Percentiles rank a stretch among this genome's conserved stretches.
Conservation (phyloP, 2,329 filamentous ascomycete species). For the Colletotrichum truncatum region DNA sequence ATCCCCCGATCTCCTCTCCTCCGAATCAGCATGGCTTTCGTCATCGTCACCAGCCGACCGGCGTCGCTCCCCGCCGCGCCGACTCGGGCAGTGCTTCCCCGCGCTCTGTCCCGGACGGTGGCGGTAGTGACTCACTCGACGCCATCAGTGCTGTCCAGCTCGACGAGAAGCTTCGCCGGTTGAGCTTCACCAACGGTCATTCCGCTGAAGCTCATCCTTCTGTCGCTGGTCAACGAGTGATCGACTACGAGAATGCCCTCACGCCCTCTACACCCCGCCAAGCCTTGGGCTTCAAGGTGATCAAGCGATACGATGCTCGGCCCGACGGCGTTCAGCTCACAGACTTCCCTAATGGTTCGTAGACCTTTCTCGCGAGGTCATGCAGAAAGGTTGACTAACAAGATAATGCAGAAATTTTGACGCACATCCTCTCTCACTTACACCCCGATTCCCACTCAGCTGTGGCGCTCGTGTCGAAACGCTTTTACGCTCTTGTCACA, state of each 20-base stretch:
- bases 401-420: conserved; percentile 78
- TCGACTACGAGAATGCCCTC: conserved; percentile 69
- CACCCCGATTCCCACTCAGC: conserved; percentile 84
- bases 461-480: conserved; percentile 86
- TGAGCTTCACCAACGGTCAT: conserved; percentile 52
- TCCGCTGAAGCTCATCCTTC: conserved; percentile 37
- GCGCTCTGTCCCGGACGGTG: conserved; percentile 41
- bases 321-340: conserved; percentile 54
- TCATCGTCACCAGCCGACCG: conserved; percentile 51
- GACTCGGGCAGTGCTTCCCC: conserved; percentile 47
- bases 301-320: conserved; percentile 53
- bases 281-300: conserved; percentile 63
- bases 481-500: conserved; percentile 87
- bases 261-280: conserved; percentile 56
- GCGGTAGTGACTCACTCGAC: conserved; percentile 37
- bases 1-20: conserved; percentile 41
- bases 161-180: conserved; percentile 59
- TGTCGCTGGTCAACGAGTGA: conserved; percentile 62
- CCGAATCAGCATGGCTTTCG: conserved; percentile 66
- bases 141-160: conserved; percentile 53
- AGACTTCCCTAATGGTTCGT: conserved; percentile 84
- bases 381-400: conserved; percentile 5
- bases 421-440: conserved; percentile 89
- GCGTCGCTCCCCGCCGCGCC: conserved; percentile 42
- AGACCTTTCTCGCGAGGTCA: conserved; percentile 1